Conservation (phyloP, 179 eudicot genomes). For the Gypsophila paniculata region DNA sequence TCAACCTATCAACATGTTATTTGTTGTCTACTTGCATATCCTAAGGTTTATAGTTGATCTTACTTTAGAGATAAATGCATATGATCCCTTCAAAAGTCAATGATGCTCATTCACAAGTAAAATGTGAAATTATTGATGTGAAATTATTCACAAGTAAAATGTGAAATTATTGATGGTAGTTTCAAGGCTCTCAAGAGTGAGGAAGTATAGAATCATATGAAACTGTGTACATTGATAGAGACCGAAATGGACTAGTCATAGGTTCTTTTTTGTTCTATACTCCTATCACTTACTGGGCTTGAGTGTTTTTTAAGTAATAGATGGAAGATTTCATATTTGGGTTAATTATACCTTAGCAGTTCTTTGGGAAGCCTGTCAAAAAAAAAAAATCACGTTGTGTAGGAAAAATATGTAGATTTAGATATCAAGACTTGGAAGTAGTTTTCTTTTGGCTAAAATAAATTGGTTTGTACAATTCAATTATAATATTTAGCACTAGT, state of each 20-base stretch:
- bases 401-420: neutral
- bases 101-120: neutral
- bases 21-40: slow-evolving; percentile 14
- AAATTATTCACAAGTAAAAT: neutral
- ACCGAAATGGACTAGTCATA: neutral
- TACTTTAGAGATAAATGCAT: neutral
- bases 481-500: neutral
- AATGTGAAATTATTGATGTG: too few relatives aligned
- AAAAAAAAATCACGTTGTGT: neutral
- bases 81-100: neutral
- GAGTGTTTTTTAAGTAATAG: neutral
- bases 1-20: slow-evolving; percentile 14
- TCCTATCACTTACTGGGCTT: neutral
- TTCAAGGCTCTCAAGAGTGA: neutral
- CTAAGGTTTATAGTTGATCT: slow-evolving; percentile 18
- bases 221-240: too few relatives aligned
- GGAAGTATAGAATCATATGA: slow-evolving; percentile 4
- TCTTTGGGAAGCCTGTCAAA: neutral
- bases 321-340: neutral
- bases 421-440: neutral
- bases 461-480: neutral
- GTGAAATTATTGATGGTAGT: neutral
- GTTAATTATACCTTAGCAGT: neutral
- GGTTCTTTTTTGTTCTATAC: slow-evolving; percentile 3
- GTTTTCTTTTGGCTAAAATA: neutral